These are phyloP conservation scores for Trypanosoma avium DNA, from an alignment of 208 protist genomes.

Conservation along the genomic window DNA sequence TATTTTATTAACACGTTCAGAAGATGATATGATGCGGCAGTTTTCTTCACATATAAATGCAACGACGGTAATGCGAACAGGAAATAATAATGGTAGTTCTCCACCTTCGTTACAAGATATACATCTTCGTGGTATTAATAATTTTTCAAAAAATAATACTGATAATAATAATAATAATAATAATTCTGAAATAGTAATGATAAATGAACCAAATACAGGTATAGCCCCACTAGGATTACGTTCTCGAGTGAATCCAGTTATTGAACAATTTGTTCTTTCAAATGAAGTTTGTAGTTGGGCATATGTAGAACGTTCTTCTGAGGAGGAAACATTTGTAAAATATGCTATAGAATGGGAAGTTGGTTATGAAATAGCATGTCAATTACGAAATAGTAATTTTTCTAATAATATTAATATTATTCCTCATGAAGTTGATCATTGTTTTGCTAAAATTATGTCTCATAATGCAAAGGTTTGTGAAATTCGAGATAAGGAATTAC, in stretches of 20 bases:
- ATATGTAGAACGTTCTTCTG: conserved; percentile 49
- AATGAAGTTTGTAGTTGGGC: conserved; percentile 51
- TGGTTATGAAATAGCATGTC: conserved; percentile 69
- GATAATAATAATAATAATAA: background rate
- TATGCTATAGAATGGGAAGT: conserved; percentile 86
- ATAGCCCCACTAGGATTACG: background rate
- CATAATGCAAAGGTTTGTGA: conserved; percentile 29
- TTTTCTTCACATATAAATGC: too few relatives aligned
- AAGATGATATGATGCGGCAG: conserved; percentile 2
- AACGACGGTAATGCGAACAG: background rate
- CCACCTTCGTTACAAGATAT: conserved; percentile 1
- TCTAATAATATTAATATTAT: background rate
- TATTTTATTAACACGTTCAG: conserved; percentile 9
- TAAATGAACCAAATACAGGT: too few relatives aligned
- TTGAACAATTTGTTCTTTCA: conserved; percentile 53
- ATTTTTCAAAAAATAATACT: background rate
- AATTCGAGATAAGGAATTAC: conserved; percentile 3
- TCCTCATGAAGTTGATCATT: conserved; percentile 9
- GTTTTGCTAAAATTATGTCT: conserved; percentile 27
- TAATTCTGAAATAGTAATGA: background rate
- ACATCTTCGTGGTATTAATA: background rate
- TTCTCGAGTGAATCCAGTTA: conserved; percentile 29
- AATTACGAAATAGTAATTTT: conserved; percentile 24
- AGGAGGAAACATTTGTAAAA: conserved; percentile 51
- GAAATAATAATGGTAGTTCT: background rate